Conservation (phyloP, 495 filamentous ascomycete species). For the Penicillium pulvis region DNA sequence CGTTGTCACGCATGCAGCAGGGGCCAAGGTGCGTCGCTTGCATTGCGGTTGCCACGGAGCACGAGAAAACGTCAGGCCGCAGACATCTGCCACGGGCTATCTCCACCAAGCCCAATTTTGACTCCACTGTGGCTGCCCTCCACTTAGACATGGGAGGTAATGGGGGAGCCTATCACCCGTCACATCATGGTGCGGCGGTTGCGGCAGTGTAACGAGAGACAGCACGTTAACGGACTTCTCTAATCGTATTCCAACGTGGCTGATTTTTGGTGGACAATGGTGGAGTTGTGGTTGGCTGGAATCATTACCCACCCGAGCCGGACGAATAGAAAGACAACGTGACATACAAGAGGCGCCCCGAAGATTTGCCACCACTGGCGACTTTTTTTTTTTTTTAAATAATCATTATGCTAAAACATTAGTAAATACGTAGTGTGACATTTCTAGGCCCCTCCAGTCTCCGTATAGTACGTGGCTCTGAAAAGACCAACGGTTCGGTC, state of each 20-base stretch:
- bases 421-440: background rate
- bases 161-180: background rate
- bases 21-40: background rate
- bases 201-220: background rate
- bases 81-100: background rate
- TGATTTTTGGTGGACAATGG: background rate
- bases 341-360: background rate
- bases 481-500: background rate
- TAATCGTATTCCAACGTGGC: constrained; percentile 2
- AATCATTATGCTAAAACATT: background rate
- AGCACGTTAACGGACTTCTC: background rate
- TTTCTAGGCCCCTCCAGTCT: too few relatives aligned
- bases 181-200: constrained; percentile 1
- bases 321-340: constrained; percentile 6
- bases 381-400: background rate
- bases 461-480: background rate
- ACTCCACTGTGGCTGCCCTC: constrained; percentile 25
- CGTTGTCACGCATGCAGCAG: background rate
- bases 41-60: background rate
- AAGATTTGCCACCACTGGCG: constrained; percentile 20
- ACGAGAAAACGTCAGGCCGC: constrained; percentile 12
- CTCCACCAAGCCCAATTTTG: constrained; percentile 15
- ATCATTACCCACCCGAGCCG: background rate
- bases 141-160: constrained; percentile 1
- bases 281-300: constrained; percentile 4